Evolutionary conservation across 768 basidiomycete species (phyloP), one percentile per base, ranked within the genome.

Genomic region (Hypholoma sublateritium): DNA sequence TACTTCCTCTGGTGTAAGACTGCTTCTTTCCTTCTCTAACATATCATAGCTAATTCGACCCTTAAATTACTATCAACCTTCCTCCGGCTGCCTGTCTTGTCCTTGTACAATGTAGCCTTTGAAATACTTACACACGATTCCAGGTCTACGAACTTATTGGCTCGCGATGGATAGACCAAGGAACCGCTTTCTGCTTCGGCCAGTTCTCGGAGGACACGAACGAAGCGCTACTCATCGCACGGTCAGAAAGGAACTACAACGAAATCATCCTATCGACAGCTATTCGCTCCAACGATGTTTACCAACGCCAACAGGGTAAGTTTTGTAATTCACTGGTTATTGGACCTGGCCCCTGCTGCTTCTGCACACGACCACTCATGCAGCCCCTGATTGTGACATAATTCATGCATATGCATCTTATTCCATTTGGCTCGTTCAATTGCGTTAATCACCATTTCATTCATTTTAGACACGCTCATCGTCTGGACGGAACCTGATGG

Each of bases 401-500:
- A 55, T 48, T 19, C 50, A 35, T 37, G 12, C 53, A 50, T 37
- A 19, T 21, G 28, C 43, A 21, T 48, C 41, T 45, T 61, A 50
- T 42, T 61, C 49, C 50, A 36, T 49, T 39, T 43, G 35, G 13
- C 49, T 39, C 41, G 28, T 50, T 2, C 37, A 44, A 43, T 44
- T 43, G 21, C 58, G 43, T 55, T 69, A 50, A 64, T 56, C 1
- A 28, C 43, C 19, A 52, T 45, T 34, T 13, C 37, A 34, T 48
- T 58, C 14, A 45, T 53, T 59, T 50, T 73, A 95, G 96, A 98
- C 67, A 99, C 97, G 12, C 82, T 99, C 47, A 98, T 99, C 64
- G 96, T 98, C 17, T 99, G 97, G 97, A 98, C 96, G 3, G 96
- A 98, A 69, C 91, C 93, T 1, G 89, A 92, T 60, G 92, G 93